phyloP scores from a whole-genome alignment of 495 filamentous ascomycete genomes.

The Aspergillus bertholletiae region DNA sequence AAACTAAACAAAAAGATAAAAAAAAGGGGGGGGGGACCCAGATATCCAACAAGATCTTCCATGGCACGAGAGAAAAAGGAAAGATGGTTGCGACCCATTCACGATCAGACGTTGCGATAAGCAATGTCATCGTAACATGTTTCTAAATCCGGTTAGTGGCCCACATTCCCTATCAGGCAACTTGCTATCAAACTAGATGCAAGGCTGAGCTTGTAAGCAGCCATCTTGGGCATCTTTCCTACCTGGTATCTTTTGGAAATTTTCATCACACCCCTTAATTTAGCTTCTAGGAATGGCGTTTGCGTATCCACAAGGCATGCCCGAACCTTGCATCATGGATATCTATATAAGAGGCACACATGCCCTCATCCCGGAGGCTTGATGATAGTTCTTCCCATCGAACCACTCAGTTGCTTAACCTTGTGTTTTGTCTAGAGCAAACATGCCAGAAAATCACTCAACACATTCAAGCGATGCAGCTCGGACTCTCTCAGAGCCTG shows the following conservation, averaged over 20 bases:
- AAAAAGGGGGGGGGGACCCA: not conserved
- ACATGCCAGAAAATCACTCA: conserved; percentile 18
- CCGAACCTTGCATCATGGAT: conserved; percentile 2
- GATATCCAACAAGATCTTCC: not conserved
- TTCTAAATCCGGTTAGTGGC: conserved; percentile 21
- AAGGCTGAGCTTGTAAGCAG: conserved; percentile 10
- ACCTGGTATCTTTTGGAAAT: not conserved
- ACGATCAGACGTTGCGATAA: conserved; percentile 5
- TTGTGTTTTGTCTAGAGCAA: conserved; percentile 4
- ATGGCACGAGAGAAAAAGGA: not conserved
- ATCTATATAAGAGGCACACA: conserved; percentile 11
- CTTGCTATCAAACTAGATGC: conserved; percentile 2
- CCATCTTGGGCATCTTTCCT: conserved; percentile 1
- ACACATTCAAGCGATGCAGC: conserved; percentile 12
- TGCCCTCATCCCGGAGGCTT: conserved; percentile 1
- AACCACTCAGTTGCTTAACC: not conserved
- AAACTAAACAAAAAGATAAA: not conserved
- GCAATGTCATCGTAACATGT: conserved; percentile 26
- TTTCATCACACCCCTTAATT: not conserved
- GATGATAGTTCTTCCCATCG: not conserved
- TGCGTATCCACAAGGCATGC: not conserved
- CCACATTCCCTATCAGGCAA: conserved; percentile 20
- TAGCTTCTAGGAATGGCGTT: not conserved
- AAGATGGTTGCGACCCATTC: not conserved
- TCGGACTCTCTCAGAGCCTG: conserved; percentile 26